Conservation (phyloP, 108 stramenopile genomes). For the Cyclotella sp. region DNA sequence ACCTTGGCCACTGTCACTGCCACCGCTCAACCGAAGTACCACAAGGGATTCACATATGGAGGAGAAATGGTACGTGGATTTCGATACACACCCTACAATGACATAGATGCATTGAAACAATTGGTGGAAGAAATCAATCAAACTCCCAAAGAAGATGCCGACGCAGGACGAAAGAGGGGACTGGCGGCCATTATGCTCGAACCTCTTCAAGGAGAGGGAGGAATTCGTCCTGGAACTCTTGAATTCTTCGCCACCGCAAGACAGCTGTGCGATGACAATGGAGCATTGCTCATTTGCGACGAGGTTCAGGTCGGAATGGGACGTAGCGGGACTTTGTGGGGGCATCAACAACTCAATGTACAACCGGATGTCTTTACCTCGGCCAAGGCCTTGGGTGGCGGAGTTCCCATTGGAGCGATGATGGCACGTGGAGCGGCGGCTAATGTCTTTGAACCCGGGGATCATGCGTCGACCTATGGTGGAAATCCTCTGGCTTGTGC, state of each 20-base stretch:
- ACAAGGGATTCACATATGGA: conserved; percentile 87
- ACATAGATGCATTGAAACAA: conserved; percentile 75
- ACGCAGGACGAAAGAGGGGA: conserved; percentile 67
- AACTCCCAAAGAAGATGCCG: conserved; percentile 67
- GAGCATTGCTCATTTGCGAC: conserved; percentile 93
- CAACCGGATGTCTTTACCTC: conserved; percentile 95
- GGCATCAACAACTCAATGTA: conserved; percentile 90
- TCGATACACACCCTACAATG: conserved; percentile 91
- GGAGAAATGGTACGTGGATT: conserved; percentile 92
- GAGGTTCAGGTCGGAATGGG: conserved; percentile 99
- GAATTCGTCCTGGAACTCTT: conserved; percentile 86
- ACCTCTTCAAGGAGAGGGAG: conserved; percentile 97
- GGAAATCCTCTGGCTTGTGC: conserved; percentile 95
- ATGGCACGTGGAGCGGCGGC: conserved; percentile 87
- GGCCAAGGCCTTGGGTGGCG: conserved; percentile 98
- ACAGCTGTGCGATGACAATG: conserved; percentile 85
- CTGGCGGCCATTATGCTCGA: conserved; percentile 97
- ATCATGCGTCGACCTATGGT: conserved; percentile 97
- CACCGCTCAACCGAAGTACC: conserved; percentile 97
- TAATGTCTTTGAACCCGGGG: conserved; percentile 94
- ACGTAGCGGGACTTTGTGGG: conserved; percentile 95
- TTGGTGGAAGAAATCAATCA: conserved; percentile 74
- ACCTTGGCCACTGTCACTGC: conserved; percentile 94
- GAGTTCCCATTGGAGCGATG: conserved; percentile 99
- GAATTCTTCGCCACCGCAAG: conserved; percentile 86